Evolutionary conservation across 306 rosid genomes (phyloP).

Genomic region (Prinsepia uniflora): DNA sequence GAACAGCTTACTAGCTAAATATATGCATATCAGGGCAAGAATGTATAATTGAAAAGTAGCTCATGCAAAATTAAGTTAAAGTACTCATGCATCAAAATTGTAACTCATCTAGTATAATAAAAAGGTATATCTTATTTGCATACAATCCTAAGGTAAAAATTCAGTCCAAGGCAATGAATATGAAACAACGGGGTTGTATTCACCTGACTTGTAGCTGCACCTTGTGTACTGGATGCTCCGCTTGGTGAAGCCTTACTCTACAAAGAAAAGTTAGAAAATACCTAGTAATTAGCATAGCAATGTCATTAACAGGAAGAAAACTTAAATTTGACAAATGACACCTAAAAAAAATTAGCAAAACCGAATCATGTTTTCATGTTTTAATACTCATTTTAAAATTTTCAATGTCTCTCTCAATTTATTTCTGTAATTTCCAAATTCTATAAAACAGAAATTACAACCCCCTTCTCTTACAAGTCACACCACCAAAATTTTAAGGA

Average conservation of each 20-base stretch:
- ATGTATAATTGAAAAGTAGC: no score
- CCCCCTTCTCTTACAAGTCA: not conserved
- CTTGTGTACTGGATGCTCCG: slow-evolving; percentile 32
- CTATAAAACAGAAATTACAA: not conserved
- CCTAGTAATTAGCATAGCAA: not conserved
- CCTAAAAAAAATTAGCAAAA: not conserved
- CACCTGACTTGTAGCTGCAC: slow-evolving; percentile 39
- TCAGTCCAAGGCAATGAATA: not conserved
- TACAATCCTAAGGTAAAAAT: not conserved
- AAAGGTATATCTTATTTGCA: not conserved
- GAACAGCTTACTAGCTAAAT: not conserved
- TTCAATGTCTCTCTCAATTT: no score
- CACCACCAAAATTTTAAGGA: not conserved
- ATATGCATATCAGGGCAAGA: not conserved
- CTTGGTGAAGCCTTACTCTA: slow-evolving; percentile 36
- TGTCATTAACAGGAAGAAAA: not conserved
- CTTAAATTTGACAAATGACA: no score
- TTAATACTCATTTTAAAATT: not conserved
- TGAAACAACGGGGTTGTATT: not conserved
- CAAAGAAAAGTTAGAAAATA: slow-evolving; percentile 13
- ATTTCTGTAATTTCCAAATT: not conserved
- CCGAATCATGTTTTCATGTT: not conserved
- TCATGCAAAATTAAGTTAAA: no score
- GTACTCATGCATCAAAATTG: no score
- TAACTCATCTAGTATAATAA: not conserved